Conservation (phyloP, 2,329 filamentous ascomycete species). For the Diaporthe humulicola region DNA sequence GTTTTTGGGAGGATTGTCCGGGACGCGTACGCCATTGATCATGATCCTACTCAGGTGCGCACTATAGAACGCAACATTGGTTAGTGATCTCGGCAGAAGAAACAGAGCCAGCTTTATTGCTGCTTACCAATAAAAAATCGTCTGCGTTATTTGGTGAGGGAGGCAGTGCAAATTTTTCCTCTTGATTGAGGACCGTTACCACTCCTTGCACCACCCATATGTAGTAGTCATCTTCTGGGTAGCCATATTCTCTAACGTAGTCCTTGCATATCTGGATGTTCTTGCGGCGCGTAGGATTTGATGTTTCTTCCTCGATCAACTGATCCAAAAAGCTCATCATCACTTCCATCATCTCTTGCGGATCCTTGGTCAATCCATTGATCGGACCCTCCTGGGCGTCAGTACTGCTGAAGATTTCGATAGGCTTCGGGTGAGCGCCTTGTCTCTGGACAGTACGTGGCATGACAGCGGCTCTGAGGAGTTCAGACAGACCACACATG, state of each 20-base stretch:
- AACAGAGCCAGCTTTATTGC: not conserved
- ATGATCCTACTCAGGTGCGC: not conserved
- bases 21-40: too few species aligned
- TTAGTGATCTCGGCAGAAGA: not conserved
- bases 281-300: not conserved
- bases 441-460: constrained; percentile 3
- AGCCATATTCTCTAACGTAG: not conserved
- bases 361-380: not conserved
- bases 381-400: not conserved
- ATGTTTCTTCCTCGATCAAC: not conserved
- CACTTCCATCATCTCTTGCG: not conserved
- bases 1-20: too few species aligned
- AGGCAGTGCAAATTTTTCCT: not conserved
- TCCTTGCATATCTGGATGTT: not conserved
- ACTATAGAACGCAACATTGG: not conserved
- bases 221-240: not conserved
- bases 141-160: not conserved
- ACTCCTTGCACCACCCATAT: not conserved
- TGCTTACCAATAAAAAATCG: not conserved
- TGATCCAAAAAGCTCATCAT: not conserved
- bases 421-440: not conserved
- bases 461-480: not conserved
- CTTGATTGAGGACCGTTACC: not conserved
- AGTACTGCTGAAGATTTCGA: not conserved
- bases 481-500: not conserved